Conservation (phyloP, 257 asterid genomes). For the Nicotiana obtusifolia region DNA sequence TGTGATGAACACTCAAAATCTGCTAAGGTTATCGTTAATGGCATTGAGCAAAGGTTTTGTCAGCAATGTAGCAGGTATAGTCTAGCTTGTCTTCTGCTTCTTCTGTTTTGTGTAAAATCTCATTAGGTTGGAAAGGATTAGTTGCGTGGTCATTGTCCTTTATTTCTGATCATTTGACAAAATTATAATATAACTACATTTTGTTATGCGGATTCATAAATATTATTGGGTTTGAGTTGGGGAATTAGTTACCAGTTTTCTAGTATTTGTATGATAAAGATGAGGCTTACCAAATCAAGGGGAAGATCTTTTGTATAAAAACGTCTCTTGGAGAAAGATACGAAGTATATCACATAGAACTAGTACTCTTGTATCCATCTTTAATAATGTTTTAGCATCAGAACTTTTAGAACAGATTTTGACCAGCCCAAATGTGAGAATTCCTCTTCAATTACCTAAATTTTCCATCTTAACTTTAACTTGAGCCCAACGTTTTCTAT, state of each 20-base stretch:
- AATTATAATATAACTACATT: not conserved
- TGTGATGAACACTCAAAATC: slow-evolving; percentile 62
- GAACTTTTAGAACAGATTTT: not conserved
- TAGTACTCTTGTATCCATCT: not conserved
- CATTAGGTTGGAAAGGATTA: not conserved
- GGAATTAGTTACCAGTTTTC: not conserved
- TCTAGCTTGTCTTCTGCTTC: not conserved
- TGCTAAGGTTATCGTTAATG: slow-evolving; percentile 50
- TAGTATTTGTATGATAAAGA: not conserved
- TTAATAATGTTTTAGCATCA: not conserved
- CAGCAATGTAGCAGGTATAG: slow-evolving; percentile 78
- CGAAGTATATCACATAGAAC: not conserved
- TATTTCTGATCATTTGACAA: not conserved
- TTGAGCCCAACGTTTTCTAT: not conserved
- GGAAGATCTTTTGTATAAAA: not conserved
- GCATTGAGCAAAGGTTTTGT: slow-evolving; percentile 60
- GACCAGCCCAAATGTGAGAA: not conserved
- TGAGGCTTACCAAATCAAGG: not conserved
- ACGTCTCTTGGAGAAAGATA: not conserved
- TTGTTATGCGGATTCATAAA: not conserved
- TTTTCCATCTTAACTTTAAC: not conserved
- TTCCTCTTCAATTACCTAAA: not conserved
- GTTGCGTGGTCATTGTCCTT: not conserved
- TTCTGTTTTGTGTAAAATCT: not conserved
- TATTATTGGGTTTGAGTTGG: not conserved